phyloP scores from a whole-genome alignment of 78 protist genomes.

The Chrysochromulina tobinii region DNA sequence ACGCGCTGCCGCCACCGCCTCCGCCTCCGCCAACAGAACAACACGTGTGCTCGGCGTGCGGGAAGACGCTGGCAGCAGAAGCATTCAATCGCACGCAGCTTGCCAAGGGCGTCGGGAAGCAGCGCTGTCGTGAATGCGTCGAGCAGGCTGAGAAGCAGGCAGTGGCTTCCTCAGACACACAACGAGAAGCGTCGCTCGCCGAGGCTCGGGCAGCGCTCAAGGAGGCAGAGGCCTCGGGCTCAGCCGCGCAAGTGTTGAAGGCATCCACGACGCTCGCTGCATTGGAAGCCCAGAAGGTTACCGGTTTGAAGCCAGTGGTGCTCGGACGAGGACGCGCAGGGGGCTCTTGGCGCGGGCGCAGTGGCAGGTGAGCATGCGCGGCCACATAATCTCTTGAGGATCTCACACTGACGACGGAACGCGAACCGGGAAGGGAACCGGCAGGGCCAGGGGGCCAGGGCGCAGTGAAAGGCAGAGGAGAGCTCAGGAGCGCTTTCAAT shows the following conservation, averaged over 20 bases:
- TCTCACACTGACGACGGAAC: too few species aligned
- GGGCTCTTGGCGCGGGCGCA: too few species aligned
- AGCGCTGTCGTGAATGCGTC: neutral
- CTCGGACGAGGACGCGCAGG: neutral
- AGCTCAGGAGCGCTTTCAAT: too few species aligned
- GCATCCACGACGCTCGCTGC: neutral
- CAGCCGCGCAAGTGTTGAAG: neutral
- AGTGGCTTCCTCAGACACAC: too few species aligned
- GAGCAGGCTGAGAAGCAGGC: neutral
- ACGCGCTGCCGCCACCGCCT: too few species aligned
- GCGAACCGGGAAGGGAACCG: too few species aligned
- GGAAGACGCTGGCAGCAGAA: neutral
- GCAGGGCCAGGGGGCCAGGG: too few species aligned
- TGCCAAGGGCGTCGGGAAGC: neutral
- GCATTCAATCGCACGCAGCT: neutral
- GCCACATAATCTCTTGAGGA: too few species aligned
- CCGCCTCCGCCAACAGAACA: neutral
- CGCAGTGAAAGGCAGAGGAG: too few species aligned
- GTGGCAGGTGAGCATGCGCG: too few species aligned
- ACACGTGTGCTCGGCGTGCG: neutral
- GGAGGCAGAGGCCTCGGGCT: neutral
- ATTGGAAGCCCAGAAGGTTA: neutral
- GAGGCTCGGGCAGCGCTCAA: neutral
- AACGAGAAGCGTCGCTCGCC: neutral
- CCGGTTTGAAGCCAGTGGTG: neutral